Conservation (phyloP, 2,329 filamentous ascomycete species). For the Fusarium compactum region DNA sequence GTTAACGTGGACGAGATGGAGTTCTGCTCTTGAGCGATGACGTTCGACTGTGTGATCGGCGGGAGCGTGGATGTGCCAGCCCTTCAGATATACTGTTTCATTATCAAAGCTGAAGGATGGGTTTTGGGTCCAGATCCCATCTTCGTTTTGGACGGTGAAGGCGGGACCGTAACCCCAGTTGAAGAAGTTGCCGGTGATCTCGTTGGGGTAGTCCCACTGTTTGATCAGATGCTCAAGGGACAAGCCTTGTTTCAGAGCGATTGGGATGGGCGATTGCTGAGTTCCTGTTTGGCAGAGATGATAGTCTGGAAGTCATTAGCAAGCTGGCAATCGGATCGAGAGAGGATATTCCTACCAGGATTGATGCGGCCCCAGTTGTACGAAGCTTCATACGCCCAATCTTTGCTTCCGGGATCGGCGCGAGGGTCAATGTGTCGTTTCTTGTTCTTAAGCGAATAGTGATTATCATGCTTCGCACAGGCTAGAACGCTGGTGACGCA, state of each 20-base stretch:
- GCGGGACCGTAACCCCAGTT: slow-evolving; percentile 40
- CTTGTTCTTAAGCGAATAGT: slow-evolving; percentile 24
- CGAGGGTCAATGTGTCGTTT: slow-evolving; percentile 31
- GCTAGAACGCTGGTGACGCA: slow-evolving; percentile 1
- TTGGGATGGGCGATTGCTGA: slow-evolving; percentile 31
- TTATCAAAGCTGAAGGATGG: slow-evolving; percentile 38
- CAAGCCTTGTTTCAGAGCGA: slow-evolving; percentile 34
- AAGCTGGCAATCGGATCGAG: fast-evolving
- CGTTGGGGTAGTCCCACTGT: slow-evolving; percentile 17
- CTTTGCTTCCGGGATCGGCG: neutral
- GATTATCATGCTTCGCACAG: slow-evolving; percentile 28
- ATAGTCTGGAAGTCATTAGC: slow-evolving; percentile 10
- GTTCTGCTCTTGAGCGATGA: slow-evolving; percentile 38
- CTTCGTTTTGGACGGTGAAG: slow-evolving; percentile 32
- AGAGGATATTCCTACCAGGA: neutral
- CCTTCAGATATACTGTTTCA: slow-evolving; percentile 36
- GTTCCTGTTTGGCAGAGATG: slow-evolving; percentile 39
- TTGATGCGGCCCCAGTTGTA: slow-evolving; percentile 39
- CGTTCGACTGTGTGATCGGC: slow-evolving; percentile 38
- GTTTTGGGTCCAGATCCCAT: slow-evolving; percentile 17
- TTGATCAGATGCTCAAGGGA: slow-evolving; percentile 30
- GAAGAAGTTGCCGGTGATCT: slow-evolving; percentile 29
- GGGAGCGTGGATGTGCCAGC: slow-evolving; percentile 40
- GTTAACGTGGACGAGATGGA: slow-evolving; percentile 39
- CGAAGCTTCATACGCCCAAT: slow-evolving; percentile 39